Base-by-base conservation (phyloP, 2,329 filamentous ascomycete genomes). In the Microdochium nivale region DNA sequence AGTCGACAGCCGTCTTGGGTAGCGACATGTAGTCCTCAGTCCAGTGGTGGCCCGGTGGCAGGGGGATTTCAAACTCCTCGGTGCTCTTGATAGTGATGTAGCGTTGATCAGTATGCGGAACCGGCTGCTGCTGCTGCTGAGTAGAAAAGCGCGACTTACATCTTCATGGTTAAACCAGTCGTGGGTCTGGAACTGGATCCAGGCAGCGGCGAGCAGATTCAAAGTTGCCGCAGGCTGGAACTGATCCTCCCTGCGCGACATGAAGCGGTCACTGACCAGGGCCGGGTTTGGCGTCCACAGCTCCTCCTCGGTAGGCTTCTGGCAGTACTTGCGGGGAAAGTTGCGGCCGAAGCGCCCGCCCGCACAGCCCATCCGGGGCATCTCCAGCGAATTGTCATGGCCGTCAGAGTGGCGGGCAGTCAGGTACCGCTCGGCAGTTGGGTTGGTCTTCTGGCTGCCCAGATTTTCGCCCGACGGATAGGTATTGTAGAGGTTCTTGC, bases 171-270 rank as follows among this genome's bases (percentile, higher is more conserved):
- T 60, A 50, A 68, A 66, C 70, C 70, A 73, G 52, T 72, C 70
- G 51, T 75, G 72, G 0, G 67, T 67, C 51, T 74, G 70, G 50
- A 75, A 75, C 55, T 76, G 73, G n/a, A 75, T 74, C 71, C 72
- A 76, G 1, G 72, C 72, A 14, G 72, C 72, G 2, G 72, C 72
- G 7, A 76, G 60, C 37, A 76, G 54, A 51, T 76, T 76, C 52
- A 75, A 51, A 1, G 63, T 71, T 0, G 70, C 74, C 1, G 72
- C 73, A 2, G 71, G 71, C 24, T 70, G 71, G 55, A 75, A 75
- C 2, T 54, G 50, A 9, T 53, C 55, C 3, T 59, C 62, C n/a
- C 69, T 65, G 9, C 72, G 62, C 21, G 64, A 65, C 63, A 76
- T 63, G 51, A 76, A 65, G 40, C 58, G 60, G 46, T 73, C 62